Evolutionary conservation across 2,329 filamentous ascomycete species (phyloP).

Genomic region (Aureobasidium melanogenum): DNA sequence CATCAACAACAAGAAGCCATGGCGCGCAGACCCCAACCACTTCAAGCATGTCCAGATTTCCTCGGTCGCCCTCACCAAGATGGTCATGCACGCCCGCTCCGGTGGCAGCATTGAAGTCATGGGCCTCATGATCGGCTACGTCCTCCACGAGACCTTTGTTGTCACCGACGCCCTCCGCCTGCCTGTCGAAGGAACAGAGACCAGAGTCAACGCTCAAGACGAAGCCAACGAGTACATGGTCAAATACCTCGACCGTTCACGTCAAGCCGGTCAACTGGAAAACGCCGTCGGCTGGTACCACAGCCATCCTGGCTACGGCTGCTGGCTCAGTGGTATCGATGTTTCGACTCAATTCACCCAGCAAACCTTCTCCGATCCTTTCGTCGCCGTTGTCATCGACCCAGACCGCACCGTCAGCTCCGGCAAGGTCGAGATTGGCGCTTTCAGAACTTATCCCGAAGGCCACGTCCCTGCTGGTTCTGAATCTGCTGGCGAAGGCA

Average conservation of each 20-base stretch:
- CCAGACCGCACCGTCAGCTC: constrained; percentile 90
- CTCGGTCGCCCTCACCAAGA: constrained; percentile 89
- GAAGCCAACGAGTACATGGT: constrained; percentile 98
- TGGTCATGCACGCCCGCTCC: constrained; percentile 98
- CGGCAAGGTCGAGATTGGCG: constrained; percentile 94
- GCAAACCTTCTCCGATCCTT: constrained; percentile 80
- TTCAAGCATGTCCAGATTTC: constrained; percentile 93
- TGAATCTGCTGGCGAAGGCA: constrained; percentile 37
- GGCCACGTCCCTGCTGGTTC: constrained; percentile 51
- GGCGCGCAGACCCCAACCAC: constrained; percentile 70
- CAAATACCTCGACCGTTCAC: constrained; percentile 66
- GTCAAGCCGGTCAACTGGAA: constrained; percentile 70
- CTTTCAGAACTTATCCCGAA: constrained; percentile 83
- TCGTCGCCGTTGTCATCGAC: constrained; percentile 92
- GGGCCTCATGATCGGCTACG: constrained; percentile 96
- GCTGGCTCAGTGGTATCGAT: constrained; percentile 95
- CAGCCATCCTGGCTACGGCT: constrained; percentile 93
- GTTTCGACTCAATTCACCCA: constrained; percentile 80
- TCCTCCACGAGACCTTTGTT: constrained; percentile 75
- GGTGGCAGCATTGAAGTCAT: constrained; percentile 90
- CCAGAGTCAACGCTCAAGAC: constrained; percentile 87
- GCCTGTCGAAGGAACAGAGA: constrained; percentile 97
- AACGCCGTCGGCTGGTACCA: constrained; percentile 99
- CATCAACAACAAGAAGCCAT: constrained; percentile 58
- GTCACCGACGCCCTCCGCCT: constrained; percentile 90